Evolutionary conservation across 495 filamentous ascomycete genomes (phyloP).

Genomic region (Aspergillus taichungensis): DNA sequence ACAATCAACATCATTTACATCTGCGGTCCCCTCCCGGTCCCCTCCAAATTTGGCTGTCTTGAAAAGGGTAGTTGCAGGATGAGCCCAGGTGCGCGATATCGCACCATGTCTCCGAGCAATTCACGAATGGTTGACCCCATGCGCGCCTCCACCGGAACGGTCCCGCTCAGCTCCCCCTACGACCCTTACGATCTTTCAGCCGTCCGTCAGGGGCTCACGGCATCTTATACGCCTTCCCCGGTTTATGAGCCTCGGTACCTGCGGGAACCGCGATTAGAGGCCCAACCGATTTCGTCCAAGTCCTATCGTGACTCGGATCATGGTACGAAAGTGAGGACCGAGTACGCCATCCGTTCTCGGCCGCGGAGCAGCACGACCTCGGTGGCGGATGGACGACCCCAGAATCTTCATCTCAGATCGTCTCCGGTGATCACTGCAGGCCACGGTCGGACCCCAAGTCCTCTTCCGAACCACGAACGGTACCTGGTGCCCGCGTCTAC

Average conservation of each 20-base stretch:
- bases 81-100: slow-evolving; percentile 17
- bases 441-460: slow-evolving; percentile 23
- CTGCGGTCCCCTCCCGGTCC: too few species aligned
- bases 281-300: slow-evolving; percentile 26
- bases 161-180: slow-evolving; percentile 29
- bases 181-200: slow-evolving; percentile 25
- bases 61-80: slow-evolving; percentile 4
- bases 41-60: too few species aligned
- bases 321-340: slow-evolving; percentile 29
- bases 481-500: slow-evolving; percentile 23
- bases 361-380: slow-evolving; percentile 32
- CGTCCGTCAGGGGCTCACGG: slow-evolving; percentile 20
- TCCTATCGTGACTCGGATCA: slow-evolving; percentile 26
- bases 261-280: slow-evolving; percentile 25
- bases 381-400: slow-evolving; percentile 18
- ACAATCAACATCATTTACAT: not conserved
- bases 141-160: slow-evolving; percentile 41
- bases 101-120: slow-evolving; percentile 27
- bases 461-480: slow-evolving; percentile 20
- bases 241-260: slow-evolving; percentile 19
- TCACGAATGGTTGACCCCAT: slow-evolving; percentile 32
- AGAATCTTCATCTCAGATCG: slow-evolving; percentile 19
- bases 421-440: slow-evolving; percentile 22
- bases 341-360: slow-evolving; percentile 34
- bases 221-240: slow-evolving; percentile 16